These are phyloP conservation scores for Mucor indicus DNA, from an alignment of 371 early-diverging fungal species.

Conservation along the genomic window DNA sequence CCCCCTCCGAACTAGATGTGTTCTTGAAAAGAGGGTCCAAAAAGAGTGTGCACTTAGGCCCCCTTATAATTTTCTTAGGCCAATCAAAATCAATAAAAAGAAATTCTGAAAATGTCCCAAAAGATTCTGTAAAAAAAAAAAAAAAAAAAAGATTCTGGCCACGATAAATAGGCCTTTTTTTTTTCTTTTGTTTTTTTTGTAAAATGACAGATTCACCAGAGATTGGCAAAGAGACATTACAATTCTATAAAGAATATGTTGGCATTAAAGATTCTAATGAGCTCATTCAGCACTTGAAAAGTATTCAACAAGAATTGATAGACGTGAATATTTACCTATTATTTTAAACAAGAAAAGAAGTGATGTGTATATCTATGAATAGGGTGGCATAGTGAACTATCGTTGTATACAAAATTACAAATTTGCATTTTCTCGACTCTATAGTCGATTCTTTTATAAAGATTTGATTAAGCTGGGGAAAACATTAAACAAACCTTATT, in stretches of 20 bases:
- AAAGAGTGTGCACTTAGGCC: too few relatives aligned
- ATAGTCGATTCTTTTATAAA: constrained; percentile 35
- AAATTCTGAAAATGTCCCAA: too few relatives aligned
- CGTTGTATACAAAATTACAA: constrained; percentile 36
- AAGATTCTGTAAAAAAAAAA: too few relatives aligned
- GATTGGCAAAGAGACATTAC: constrained; percentile 3
- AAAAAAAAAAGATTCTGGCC: background rate
- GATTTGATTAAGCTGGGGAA: constrained; percentile 22
- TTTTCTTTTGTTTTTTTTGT: background rate
- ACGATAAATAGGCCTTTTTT: background rate
- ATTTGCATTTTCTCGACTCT: constrained; percentile 34
- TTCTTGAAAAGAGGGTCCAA: too few relatives aligned
- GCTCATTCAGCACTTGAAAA: constrained; percentile 15
- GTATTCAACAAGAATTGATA: constrained; percentile 13
- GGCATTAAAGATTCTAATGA: constrained; percentile 19
- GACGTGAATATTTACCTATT: constrained; percentile 3
- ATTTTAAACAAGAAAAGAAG: constrained; percentile 7
- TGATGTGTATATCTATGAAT: background rate
- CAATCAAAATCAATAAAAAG: too few relatives aligned
- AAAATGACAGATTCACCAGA: background rate
- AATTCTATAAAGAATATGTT: constrained; percentile 25
- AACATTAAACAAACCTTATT: constrained; percentile 13
- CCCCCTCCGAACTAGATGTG: too few relatives aligned
- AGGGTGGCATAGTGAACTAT: constrained; percentile 24
- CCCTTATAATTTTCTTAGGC: too few relatives aligned